Base-by-base conservation (phyloP, 306 rosid genomes). In the Alnus glutinosa region DNA sequence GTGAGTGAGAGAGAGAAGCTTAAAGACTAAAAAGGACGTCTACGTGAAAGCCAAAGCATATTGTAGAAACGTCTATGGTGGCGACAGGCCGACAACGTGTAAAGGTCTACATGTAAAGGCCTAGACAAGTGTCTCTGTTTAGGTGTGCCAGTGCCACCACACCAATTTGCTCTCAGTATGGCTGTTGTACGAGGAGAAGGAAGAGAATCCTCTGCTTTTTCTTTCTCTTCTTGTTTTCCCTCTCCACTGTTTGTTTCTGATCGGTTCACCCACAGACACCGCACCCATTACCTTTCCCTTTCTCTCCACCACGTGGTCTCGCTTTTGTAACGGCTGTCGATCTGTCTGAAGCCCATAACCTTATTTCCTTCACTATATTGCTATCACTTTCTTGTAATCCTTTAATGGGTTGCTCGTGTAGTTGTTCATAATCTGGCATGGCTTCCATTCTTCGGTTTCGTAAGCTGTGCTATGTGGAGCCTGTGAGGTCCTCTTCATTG, bases 371-470 rank as follows among this genome's bases (percentile, higher is more conserved):
- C 73, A 32, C 37, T 37, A 34, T 57, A 8, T 44, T 10, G 30
- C 57, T 23, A 23, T 62, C n/a, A 11, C 46, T 76, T 32, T 51
- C 54, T 11, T 19, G 28, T 19, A 28, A 2, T 32, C 19, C 62
- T 19, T 58, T 52, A 32, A 77, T 80, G 85, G 85, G 67, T 77
- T 62, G 63, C 72, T 79, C 62, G 57, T 76, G 62, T 68, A 77
- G 67, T 75, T 78, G 62, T 50, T 73, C 50, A 3, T 19, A 36
- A n/a, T 28, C 46, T n/a, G 2, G 34, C 34, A 90, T 87, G 91
- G 89, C 77, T 82, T 87, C 85, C 39, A 52, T 84, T 78, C 83
- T 86, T 59, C 83, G 87, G 52, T 70, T 78, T 42, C 78, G 88
- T 11, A 88, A 80, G 81, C 71, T 88, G 0, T 78, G 76, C 73